phyloP scores from a whole-genome alignment of 805 yeast genomes.

The Nakazawaea laoshanensis region DNA sequence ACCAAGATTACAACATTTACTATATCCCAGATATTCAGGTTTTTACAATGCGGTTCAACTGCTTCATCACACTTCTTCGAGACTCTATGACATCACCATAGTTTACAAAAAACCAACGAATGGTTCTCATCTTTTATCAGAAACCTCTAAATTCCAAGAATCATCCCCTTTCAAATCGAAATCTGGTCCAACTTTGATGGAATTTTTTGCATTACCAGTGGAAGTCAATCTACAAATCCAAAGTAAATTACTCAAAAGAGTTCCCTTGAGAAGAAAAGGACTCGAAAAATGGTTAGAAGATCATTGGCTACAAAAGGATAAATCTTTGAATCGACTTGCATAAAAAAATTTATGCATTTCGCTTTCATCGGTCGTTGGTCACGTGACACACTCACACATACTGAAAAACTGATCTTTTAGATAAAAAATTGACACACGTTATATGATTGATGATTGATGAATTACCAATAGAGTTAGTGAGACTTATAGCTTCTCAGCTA shows the following conservation, averaged over 20 bases:
- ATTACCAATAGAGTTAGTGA: constrained; percentile 17
- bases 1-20: constrained; percentile 49
- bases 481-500: constrained; percentile 13
- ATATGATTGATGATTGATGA: constrained; percentile 15
- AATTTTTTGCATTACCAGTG: constrained; percentile 26
- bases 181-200: constrained; percentile 27
- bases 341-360: no score
- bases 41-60: constrained; percentile 41
- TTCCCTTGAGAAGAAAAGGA: constrained; percentile 45
- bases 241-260: constrained; percentile 33
- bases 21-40: constrained; percentile 72
- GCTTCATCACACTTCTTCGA: constrained; percentile 27
- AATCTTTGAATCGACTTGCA: constrained; percentile 29
- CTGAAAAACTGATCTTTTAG: constrained; percentile 5
- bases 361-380: no score
- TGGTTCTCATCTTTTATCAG: constrained; percentile 1
- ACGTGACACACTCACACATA: constrained; percentile 2
- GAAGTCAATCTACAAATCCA: constrained; percentile 38
- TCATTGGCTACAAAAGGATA: constrained; percentile 67
- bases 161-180: no score
- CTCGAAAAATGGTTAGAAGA: constrained; percentile 72
- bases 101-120: no score
- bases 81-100: constrained; percentile 50
- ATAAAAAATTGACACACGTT: neutral
- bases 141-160: constrained; percentile 3